These are phyloP conservation scores for Termitomyces sp. DNA, from an alignment of 768 basidiomycete genomes.

Conservation along the genomic window DNA sequence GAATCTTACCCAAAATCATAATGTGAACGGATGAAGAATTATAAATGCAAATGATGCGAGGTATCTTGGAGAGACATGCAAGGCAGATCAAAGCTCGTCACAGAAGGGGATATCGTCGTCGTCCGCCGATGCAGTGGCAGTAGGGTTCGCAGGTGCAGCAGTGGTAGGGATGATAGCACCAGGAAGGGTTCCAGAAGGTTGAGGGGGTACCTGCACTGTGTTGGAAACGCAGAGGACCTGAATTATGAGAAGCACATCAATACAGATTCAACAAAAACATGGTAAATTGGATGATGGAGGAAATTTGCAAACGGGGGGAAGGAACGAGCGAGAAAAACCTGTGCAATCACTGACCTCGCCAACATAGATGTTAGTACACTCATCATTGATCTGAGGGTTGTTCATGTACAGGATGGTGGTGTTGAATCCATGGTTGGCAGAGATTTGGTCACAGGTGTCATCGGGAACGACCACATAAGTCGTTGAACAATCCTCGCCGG, in stretches of 20 bases:
- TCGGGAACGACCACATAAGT: conserved; percentile 53
- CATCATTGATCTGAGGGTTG: conserved; percentile 68
- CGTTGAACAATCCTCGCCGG: conserved; percentile 56
- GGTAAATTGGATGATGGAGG: not conserved
- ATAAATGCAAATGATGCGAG: conserved; percentile 4
- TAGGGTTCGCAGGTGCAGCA: conserved; percentile 20
- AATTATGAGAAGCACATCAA: not conserved
- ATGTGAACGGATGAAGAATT: not conserved
- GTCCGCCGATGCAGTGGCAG: conserved; percentile 18
- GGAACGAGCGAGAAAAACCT: too few relatives aligned
- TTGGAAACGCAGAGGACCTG: conserved; percentile 52
- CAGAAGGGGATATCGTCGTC: conserved; percentile 49
- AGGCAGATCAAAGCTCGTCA: conserved; percentile 38
- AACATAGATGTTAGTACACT: conserved; percentile 66
- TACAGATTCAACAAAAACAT: not conserved
- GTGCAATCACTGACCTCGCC: conserved; percentile 57
- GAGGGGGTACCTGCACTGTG: conserved; percentile 39
- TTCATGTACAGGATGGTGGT: conserved; percentile 52
- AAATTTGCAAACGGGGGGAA: not conserved
- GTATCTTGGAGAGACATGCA: conserved; percentile 6
- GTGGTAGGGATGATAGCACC: conserved; percentile 30
- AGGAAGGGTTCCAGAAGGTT: conserved; percentile 22
- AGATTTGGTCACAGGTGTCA: conserved; percentile 60
- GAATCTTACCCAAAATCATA: conserved; percentile 6
- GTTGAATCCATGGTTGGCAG: conserved; percentile 39